Evolutionary conservation across 2,329 filamentous ascomycete species (phyloP).

Genomic region (Ophiostoma australiae): DNA sequence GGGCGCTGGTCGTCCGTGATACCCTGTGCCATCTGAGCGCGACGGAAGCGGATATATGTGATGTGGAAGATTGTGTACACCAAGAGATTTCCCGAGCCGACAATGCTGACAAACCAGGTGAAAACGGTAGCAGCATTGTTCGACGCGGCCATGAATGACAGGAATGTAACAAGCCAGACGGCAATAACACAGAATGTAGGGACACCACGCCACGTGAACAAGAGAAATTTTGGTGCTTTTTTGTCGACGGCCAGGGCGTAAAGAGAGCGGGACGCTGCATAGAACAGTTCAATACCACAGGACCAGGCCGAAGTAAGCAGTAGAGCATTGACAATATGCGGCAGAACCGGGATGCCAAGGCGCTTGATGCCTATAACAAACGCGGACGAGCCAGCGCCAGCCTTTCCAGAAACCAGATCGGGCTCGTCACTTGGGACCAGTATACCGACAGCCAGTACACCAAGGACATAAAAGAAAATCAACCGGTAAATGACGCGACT

Average conservation of each 20-base stretch:
- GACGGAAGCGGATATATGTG: constrained; percentile 11
- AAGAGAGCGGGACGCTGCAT: neutral
- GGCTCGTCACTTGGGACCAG: neutral
- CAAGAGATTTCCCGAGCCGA: neutral
- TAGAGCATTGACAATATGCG: neutral
- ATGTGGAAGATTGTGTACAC: constrained; percentile 4
- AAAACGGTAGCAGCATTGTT: neutral
- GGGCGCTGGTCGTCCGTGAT: neutral
- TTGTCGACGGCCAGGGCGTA: neutral
- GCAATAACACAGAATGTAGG: neutral
- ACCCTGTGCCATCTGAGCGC: neutral
- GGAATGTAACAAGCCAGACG: neutral
- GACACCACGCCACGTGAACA: constrained; percentile 1
- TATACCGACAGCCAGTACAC: neutral
- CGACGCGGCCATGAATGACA: neutral
- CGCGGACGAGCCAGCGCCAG: neutral
- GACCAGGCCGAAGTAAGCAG: neutral
- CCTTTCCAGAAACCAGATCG: neutral
- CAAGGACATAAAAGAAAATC: neutral
- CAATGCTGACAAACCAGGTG: neutral
- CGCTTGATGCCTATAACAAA: neutral
- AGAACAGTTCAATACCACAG: neutral
- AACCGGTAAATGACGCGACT: neutral
- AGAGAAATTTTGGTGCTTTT: neutral
- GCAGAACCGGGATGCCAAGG: neutral